These are phyloP conservation scores for Sphaerulina musiva DNA, from an alignment of 2,329 filamentous ascomycete genomes.

Conservation along the genomic window DNA sequence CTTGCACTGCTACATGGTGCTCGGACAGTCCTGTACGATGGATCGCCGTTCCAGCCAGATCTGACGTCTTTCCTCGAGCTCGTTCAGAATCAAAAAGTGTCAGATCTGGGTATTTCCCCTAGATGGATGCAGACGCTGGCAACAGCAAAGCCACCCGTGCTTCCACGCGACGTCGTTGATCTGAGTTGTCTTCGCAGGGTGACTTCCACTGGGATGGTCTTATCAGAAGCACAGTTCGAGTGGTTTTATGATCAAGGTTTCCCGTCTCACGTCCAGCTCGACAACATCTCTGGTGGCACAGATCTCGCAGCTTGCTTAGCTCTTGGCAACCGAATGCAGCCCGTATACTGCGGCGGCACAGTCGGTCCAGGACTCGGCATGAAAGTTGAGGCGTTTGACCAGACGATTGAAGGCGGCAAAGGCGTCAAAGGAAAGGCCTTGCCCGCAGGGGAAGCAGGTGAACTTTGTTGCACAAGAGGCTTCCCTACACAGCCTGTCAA, in stretches of 20 bases:
- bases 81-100: slow-evolving; percentile 58
- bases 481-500: slow-evolving; percentile 68
- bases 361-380: slow-evolving; percentile 50
- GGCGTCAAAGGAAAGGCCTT: slow-evolving; percentile 47
- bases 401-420: slow-evolving; percentile 38
- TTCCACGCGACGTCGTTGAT: slow-evolving; percentile 57
- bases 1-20: slow-evolving; percentile 55
- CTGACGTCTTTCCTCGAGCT: slow-evolving; percentile 57
- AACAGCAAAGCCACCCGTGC: slow-evolving; percentile 50
- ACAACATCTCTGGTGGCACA: slow-evolving; percentile 71
- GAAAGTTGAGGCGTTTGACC: slow-evolving; percentile 56
- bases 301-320: slow-evolving; percentile 64
- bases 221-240: slow-evolving; percentile 68
- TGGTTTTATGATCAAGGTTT: slow-evolving; percentile 74
- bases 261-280: slow-evolving; percentile 58
- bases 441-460: slow-evolving; percentile 61
- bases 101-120: slow-evolving; percentile 68
- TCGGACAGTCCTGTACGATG: slow-evolving; percentile 69
- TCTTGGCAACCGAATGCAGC: slow-evolving; percentile 60
- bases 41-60: slow-evolving; percentile 70
- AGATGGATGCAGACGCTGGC: slow-evolving; percentile 69
- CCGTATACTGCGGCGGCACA: slow-evolving; percentile 56
- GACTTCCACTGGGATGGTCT: slow-evolving; percentile 72
- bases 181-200: slow-evolving; percentile 57
- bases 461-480: slow-evolving; percentile 60